A percentile compares a stretch with the other conserved stretches of the same genome.
These are phyloP conservation scores for Chaetomium strumarium DNA, from an alignment of 2,329 filamentous ascomycete species.

Conservation along the genomic window DNA sequence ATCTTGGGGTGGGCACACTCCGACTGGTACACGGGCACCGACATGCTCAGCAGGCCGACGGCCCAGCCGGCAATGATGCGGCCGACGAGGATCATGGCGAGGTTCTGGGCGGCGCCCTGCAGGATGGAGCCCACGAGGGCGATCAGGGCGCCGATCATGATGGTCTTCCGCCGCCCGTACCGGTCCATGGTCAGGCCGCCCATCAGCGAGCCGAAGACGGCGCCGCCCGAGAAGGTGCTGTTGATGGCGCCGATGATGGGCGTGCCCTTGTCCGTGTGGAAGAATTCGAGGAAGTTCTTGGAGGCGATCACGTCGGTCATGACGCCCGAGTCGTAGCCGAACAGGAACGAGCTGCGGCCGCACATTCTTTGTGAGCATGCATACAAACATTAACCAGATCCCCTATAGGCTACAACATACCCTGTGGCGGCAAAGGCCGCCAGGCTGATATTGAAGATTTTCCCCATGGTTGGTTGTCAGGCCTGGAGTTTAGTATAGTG, in stretches of 20 bases:
- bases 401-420: no score
- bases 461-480: constrained; percentile 30
- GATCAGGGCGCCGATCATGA: constrained; percentile 53
- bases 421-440: constrained; percentile 38
- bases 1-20: constrained; percentile 49
- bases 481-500: not conserved
- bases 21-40: constrained; percentile 48
- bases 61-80: constrained; percentile 54
- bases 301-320: constrained; percentile 50
- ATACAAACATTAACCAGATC: no score
- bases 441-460: constrained; percentile 34
- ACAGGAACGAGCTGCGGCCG: constrained; percentile 35
- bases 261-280: constrained; percentile 45
- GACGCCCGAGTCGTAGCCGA: constrained; percentile 42
- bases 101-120: constrained; percentile 50
- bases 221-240: constrained; percentile 54
- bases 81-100: constrained; percentile 51
- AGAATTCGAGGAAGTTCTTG: constrained; percentile 50
- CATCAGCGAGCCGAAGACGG: constrained; percentile 47
- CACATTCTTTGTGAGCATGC: constrained; percentile 9
- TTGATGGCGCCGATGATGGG: constrained; percentile 57
- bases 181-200: constrained; percentile 54
- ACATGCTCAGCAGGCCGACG: constrained; percentile 52
- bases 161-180: constrained; percentile 53
- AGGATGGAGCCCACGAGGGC: constrained; percentile 54